phyloP scores from a whole-genome alignment of 768 basidiomycete species.

The Fomitopsis serialis region DNA sequence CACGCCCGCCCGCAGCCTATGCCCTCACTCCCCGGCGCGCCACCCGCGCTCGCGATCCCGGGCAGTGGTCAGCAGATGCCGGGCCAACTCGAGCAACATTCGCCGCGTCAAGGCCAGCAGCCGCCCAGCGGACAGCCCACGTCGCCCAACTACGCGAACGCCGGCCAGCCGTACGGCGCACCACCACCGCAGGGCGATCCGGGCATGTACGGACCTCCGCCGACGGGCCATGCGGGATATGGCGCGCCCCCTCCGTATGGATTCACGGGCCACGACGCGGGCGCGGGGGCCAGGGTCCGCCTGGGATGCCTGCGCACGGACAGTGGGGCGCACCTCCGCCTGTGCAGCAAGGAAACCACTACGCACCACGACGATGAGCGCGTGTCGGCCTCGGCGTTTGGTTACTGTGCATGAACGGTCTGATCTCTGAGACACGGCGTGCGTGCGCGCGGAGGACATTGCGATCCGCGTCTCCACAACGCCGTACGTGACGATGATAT shows the following conservation, averaged over 20 bases:
- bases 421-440: background rate
- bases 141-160: conserved; percentile 14
- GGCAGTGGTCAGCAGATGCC: conserved; percentile 3
- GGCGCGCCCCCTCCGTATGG: conserved; percentile 11
- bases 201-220: conserved; percentile 13
- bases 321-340: conserved; percentile 17
- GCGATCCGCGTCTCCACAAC: background rate
- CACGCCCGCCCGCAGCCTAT: conserved; percentile 16
- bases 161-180: conserved; percentile 6
- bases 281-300: conserved; percentile 8
- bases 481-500: background rate
- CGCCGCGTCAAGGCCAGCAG: conserved; percentile 12
- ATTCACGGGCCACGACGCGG: conserved; percentile 2
- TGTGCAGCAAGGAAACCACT: conserved; percentile 24
- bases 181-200: conserved; percentile 8
- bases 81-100: conserved; percentile 14
- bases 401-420: background rate
- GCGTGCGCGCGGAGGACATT: background rate
- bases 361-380: conserved; percentile 17
- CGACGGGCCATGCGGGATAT: conserved; percentile 7
- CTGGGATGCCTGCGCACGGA: conserved; percentile 7
- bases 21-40: conserved; percentile 11
- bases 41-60: conserved; percentile 13
- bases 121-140: conserved; percentile 10
- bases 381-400: conserved; percentile 9